Evolutionary conservation across 129 eudicot species (phyloP), one percentile per base, ranked within the genome.

Genomic region (Scalesia atractyloides): DNA sequence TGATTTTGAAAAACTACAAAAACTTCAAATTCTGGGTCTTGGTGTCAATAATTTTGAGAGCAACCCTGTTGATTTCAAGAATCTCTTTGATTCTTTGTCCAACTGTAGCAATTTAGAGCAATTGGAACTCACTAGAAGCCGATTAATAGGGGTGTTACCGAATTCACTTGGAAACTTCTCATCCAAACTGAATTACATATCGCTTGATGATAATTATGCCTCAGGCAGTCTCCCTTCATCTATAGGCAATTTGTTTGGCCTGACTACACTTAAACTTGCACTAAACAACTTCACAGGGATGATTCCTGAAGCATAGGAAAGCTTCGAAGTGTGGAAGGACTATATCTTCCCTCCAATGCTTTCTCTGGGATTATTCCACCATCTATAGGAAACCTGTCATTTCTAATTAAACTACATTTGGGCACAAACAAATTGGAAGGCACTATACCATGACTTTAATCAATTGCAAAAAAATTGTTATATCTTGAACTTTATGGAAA

Each of bases 61-160:
- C 56, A 50, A 50, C 56, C 1, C 20, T 5, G 20, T 18, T 7
- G 73, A 63, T 16, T 81, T 53, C 26, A 16, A 81, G 69, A 66
- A 50, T 5, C 79, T 78, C 43, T n/a, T 84, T 34, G 50, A 68
- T 54, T 73, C 81, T 24, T 24, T 77, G 53, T 26, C 72, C n/a
- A 84, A 85, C 36, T 72, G 69, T 7, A 68, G 67, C 4, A 73
- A n/a, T 10, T 41, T 84, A 20, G 19, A 64, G 9, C 0, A 0
- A 0, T 15, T 79, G 39, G 22, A 24, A 2, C 5, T 79, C 5
- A 4, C 2, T 5, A 34, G 19, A 0, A 64, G 19, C n/a, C 53
- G 19, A 7, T 56, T 79, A 13, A 64, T 59, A 41, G 81, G 86
- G 5, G 52, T 52, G 5, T 43, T 83, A 37, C 83, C 84, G 16